Evolutionary conservation across 169 alveolate species (phyloP).

Genomic region (Babesia microti): DNA sequence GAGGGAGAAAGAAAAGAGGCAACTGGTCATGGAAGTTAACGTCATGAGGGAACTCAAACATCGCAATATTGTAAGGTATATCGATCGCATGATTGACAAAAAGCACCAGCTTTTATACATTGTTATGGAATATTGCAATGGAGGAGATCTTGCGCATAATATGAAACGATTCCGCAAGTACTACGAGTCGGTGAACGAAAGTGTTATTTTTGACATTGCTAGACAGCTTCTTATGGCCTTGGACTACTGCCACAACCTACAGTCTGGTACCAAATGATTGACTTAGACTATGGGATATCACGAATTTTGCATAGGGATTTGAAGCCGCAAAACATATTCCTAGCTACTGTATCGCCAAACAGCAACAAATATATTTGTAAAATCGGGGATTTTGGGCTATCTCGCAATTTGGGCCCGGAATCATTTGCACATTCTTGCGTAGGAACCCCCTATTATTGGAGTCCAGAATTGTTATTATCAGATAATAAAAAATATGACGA

Average conservation of each 20-base stretch:
- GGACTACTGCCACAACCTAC: conserved; percentile 81
- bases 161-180: conserved; percentile 77
- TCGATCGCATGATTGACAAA: conserved; percentile 85
- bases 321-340: conserved; percentile 88
- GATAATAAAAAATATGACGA: conserved; percentile 84
- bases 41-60: conserved; percentile 87
- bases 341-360: conserved; percentile 60
- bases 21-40: conserved; percentile 90
- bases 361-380: conserved; percentile 64
- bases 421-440: conserved; percentile 86
- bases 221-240: conserved; percentile 82
- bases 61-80: conserved; percentile 86
- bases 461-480: conserved; percentile 84
- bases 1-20: conserved; percentile 86
- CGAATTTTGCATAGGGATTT: conserved; percentile 82
- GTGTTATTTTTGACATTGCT: conserved; percentile 84
- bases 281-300: not conserved
- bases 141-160: conserved; percentile 86
- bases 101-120: conserved; percentile 78
- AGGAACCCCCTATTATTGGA: conserved; percentile 94
- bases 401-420: conserved; percentile 81
- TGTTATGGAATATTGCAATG: conserved; percentile 91
- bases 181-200: conserved; percentile 81
- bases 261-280: conserved; percentile 27
- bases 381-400: conserved; percentile 93